phyloP scores from a whole-genome alignment of 176 grass and related monocot genomes.

The Triticum turgidum region DNA sequence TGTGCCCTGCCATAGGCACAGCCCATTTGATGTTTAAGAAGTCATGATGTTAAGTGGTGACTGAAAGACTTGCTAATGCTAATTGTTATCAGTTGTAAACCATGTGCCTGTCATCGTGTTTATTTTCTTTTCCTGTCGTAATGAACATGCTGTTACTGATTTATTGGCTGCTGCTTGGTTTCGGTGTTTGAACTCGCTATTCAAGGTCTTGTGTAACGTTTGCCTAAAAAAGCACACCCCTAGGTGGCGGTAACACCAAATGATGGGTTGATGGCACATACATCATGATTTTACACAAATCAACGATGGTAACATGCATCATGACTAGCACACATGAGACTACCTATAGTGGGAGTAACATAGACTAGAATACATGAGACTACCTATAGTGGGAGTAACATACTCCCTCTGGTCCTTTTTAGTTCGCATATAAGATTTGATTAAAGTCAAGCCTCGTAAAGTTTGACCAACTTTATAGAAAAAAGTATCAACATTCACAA shows the following conservation, averaged over 20 bases:
- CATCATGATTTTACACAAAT: neutral
- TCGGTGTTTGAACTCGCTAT: neutral
- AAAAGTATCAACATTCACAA: no score
- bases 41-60: neutral
- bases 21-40: constrained; percentile 1
- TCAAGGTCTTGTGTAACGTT: neutral
- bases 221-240: no score
- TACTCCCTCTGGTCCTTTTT: no score
- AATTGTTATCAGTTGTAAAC: neutral
- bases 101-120: neutral
- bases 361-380: no score
- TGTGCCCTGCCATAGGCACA: neutral
- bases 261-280: neutral
- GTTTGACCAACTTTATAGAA: no score
- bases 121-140: neutral
- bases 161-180: neutral
- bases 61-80: neutral
- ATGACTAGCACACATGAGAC: neutral
- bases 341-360: no score
- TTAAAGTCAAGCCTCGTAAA: no score
- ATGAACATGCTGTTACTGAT: neutral
- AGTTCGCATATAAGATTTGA: no score
- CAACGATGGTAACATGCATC: neutral
- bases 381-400: no score
- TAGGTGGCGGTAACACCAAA: neutral